phyloP scores from a whole-genome alignment of 2,329 filamentous ascomycete genomes.

The Claviceps africana region DNA sequence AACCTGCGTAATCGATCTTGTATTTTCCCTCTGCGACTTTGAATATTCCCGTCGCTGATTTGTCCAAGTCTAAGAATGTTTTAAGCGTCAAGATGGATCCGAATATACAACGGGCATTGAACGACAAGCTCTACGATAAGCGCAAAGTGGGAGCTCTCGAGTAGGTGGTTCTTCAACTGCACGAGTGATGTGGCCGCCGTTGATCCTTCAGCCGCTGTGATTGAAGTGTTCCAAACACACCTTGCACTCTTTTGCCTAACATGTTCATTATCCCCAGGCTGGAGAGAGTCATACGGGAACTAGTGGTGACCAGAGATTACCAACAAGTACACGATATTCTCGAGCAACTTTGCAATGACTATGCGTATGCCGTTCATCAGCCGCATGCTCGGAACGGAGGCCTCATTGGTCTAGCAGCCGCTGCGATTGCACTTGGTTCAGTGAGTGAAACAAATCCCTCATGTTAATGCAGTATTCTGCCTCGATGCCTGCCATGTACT shows the following conservation, averaged over 20 bases:
- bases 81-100: conserved; percentile 56
- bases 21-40: not conserved
- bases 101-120: conserved; percentile 77
- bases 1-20: not conserved
- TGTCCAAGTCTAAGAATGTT: conserved; percentile 1
- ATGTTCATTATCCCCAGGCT: conserved; percentile 41
- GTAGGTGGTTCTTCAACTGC: conserved; percentile 37
- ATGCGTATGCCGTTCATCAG: conserved; percentile 92
- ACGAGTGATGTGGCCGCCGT: not conserved
- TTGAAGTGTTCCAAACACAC: not conserved
- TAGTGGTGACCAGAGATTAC: conserved; percentile 62
- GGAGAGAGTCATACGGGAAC: conserved; percentile 78
- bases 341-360: conserved; percentile 93
- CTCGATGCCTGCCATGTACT: not conserved
- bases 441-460: conserved; percentile 39
- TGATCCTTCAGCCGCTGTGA: not conserved
- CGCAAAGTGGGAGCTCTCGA: conserved; percentile 92
- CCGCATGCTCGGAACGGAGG: conserved; percentile 94
- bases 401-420: conserved; percentile 85
- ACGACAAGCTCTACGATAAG: conserved; percentile 98
- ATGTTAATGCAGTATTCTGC: not conserved
- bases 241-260: conserved; percentile 7
- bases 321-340: conserved; percentile 75
- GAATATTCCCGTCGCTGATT: not conserved
- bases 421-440: conserved; percentile 83